These are phyloP conservation scores for Asclepias syriaca DNA, from an alignment of 257 asterid genomes.

Conservation along the genomic window DNA sequence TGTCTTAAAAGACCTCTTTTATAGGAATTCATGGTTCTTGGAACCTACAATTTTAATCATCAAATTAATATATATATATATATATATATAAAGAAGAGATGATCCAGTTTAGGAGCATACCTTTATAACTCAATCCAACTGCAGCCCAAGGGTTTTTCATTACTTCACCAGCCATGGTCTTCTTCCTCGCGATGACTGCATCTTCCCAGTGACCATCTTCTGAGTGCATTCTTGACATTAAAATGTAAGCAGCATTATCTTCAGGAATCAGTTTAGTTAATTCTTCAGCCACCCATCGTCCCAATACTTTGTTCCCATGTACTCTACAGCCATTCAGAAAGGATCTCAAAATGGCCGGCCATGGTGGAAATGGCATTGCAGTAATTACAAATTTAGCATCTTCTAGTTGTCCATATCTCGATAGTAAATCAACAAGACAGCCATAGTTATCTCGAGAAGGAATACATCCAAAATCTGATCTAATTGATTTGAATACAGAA, in stretches of 20 bases:
- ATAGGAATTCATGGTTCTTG: too few species aligned
- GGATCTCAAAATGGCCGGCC: conserved; percentile 22
- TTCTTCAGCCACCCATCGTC: conserved; percentile 9
- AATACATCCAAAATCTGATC: conserved; percentile 10
- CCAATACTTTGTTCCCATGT: conserved; percentile 17
- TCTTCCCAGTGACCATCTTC: conserved; percentile 13
- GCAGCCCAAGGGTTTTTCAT: conserved; percentile 6
- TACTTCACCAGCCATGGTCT: conserved; percentile 7
- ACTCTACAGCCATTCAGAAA: conserved; percentile 18
- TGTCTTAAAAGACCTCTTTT: too few species aligned
- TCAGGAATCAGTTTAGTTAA: conserved; percentile 3
- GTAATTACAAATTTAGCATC: conserved; percentile 12
- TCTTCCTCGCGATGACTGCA: conserved; percentile 10
- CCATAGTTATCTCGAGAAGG: conserved; percentile 22
- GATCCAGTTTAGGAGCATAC: not conserved
- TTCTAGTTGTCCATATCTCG: conserved; percentile 16
- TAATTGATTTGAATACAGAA: conserved; percentile 14
- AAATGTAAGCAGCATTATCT: conserved; percentile 11
- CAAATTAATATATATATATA: too few species aligned
- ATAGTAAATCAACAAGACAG: conserved; percentile 17
- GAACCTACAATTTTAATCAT: too few species aligned
- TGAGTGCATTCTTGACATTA: conserved; percentile 16
- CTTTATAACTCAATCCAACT: conserved; percentile 17
- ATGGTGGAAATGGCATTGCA: conserved; percentile 16
- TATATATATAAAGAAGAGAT: not conserved